phyloP scores from a whole-genome alignment of 2,329 filamentous ascomycete species.

The Colletotrichum spaethianum region DNA sequence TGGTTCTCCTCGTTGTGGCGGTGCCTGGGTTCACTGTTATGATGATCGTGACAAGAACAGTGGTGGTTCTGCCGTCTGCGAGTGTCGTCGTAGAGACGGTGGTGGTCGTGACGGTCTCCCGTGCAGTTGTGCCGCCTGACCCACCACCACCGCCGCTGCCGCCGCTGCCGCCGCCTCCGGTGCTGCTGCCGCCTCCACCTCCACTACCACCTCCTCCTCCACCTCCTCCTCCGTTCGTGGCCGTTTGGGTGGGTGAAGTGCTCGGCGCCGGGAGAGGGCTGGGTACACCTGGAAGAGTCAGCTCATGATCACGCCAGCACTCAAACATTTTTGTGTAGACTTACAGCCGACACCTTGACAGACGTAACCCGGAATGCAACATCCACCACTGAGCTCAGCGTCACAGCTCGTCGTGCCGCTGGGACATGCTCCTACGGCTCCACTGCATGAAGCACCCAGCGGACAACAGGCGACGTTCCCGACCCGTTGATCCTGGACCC shows the following conservation, averaged over 20 bases:
- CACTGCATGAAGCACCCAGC: slow-evolving; percentile 73
- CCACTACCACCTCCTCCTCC: slow-evolving; percentile 8
- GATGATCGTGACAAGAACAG: slow-evolving; percentile 57
- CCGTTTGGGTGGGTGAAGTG: slow-evolving; percentile 43
- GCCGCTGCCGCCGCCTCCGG: slow-evolving; percentile 12
- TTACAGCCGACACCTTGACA: slow-evolving; percentile 81
- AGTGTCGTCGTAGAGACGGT: slow-evolving; percentile 45
- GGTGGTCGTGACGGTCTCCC: slow-evolving; percentile 53
- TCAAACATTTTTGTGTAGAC: slow-evolving; percentile 46
- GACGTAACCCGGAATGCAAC: slow-evolving; percentile 80
- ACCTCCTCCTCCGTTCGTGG: slow-evolving; percentile 21
- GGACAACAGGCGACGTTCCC: slow-evolving; percentile 85
- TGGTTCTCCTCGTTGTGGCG: slow-evolving; percentile 50
- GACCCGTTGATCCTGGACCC: slow-evolving; percentile 72
- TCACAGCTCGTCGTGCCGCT: slow-evolving; percentile 76
- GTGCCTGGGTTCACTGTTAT: slow-evolving; percentile 53
- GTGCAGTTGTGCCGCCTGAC: slow-evolving; percentile 50
- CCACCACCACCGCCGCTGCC: not conserved
- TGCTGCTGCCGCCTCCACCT: not conserved
- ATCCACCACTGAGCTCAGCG: slow-evolving; percentile 77
- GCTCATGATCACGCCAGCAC: slow-evolving; percentile 16
- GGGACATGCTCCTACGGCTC: slow-evolving; percentile 73
- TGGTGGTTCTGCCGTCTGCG: slow-evolving; percentile 52
- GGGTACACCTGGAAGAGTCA: slow-evolving; percentile 51
- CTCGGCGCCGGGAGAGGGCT: slow-evolving; percentile 46